phyloP scores from a whole-genome alignment of 2,329 filamentous ascomycete genomes.

The Claviceps capensis region DNA sequence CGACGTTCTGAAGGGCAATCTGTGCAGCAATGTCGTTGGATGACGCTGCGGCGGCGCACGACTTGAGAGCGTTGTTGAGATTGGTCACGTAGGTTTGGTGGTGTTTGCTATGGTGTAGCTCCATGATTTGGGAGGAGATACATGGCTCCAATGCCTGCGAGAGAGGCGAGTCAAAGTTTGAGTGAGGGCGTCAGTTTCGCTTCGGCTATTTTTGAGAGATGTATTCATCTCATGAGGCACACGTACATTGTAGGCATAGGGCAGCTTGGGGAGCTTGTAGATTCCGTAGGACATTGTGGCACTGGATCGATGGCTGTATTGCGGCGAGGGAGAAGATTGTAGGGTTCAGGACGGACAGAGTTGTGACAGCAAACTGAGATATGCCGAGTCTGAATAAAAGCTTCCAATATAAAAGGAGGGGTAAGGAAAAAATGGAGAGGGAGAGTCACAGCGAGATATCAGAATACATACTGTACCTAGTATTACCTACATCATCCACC shows the following conservation, averaged over 20 bases:
- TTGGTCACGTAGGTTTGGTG: slow-evolving; percentile 69
- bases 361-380: not conserved
- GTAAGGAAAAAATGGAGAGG: not conserved
- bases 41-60: slow-evolving; percentile 41
- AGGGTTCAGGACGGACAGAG: not conserved
- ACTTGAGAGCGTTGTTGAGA: slow-evolving; percentile 52
- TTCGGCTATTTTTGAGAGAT: slow-evolving; percentile 5
- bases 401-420: not conserved
- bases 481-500: not conserved
- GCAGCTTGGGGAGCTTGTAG: slow-evolving; percentile 51
- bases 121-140: slow-evolving; percentile 70
- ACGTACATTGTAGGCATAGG: slow-evolving; percentile 57
- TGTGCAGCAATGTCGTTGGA: slow-evolving; percentile 48
- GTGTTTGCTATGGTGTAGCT: slow-evolving; percentile 67
- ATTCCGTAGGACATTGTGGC: slow-evolving; percentile 23
- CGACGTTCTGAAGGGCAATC: slow-evolving; percentile 51
- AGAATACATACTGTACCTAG: no score
- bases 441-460: not conserved
- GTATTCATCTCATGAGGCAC: not conserved
- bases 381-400: not conserved
- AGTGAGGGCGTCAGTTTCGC: slow-evolving; percentile 23
- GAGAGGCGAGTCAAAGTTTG: not conserved
- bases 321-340: not conserved
- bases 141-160: slow-evolving; percentile 53
- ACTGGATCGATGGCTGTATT: not conserved